Conservation (phyloP, 2,329 filamentous ascomycete genomes). For the Talaromyces funiculosus region DNA sequence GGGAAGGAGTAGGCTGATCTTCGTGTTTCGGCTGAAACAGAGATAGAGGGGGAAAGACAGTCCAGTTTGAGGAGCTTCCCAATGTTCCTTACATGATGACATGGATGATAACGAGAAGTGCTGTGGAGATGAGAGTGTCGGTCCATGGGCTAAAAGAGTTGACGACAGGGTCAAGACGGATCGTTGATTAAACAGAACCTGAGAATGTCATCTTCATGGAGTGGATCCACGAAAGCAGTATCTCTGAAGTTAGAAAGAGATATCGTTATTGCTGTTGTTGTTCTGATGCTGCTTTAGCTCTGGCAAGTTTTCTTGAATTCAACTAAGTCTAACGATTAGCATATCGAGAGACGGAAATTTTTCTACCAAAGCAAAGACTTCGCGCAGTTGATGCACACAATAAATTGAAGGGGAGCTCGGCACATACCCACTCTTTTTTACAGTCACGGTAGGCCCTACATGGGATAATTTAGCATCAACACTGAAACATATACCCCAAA, state of each 20-base stretch:
- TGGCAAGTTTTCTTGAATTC: constrained; percentile 15
- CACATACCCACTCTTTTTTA: constrained; percentile 84
- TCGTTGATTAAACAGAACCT: background rate
- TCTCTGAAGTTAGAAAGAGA: background rate
- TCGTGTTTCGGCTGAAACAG: background rate
- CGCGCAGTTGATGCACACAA: background rate
- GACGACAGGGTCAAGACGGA: background rate
- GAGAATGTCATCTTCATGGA: background rate
- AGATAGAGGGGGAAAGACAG: background rate
- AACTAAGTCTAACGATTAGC: constrained; percentile 4
- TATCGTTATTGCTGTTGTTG: background rate
- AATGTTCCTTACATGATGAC: background rate
- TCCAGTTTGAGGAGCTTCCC: background rate
- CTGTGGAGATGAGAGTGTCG: background rate
- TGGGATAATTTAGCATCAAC: background rate
- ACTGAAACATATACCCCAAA: background rate
- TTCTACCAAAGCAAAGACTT: background rate
- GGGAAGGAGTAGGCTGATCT: background rate
- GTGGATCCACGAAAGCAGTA: background rate
- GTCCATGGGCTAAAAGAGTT: background rate
- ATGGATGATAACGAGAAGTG: background rate
- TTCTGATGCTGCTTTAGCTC: constrained; percentile 6
- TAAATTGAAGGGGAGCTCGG: background rate
- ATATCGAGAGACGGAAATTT: background rate
- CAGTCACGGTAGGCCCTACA: constrained; percentile 83